Base-by-base conservation (phyloP, 345 rosid species). In the Brassica nigra region DNA sequence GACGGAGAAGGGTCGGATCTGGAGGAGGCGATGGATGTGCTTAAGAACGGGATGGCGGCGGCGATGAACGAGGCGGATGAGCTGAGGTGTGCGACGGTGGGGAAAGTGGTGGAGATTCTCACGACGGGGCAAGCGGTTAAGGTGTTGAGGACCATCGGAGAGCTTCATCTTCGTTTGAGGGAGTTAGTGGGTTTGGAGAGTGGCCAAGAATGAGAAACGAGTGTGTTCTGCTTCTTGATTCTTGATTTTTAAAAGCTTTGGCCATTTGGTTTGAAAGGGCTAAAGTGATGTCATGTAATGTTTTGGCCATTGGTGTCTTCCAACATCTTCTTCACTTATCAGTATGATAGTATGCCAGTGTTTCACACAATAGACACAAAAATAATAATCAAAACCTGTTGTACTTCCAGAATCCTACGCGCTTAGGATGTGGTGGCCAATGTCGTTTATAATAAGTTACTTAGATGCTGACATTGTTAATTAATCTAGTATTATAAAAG, bases 51-150 rank as follows among this genome's bases (percentile, higher is more conserved):
- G 29, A 80, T 80, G 83, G 83, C 79, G 16, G 11, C 70, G 9
- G n/a, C 75, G 75, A 80, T 80, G 83, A 74, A 80, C 8, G 30
- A 62, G 34, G 83, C 83, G 1, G 83, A 80, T 80, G 61, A 74
- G 52, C 18, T 80, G 12, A 30, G 83, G 75, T 80, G 83, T 74
- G 75, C 66, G 3, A 80, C 83, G 61, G 83, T 80, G 28, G 83
- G 75, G 37, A 68, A 20, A 80, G 75, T 80, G 16, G 83, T 80
- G 75, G 83, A 80, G 83, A 80, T 80, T 52, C 71, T 80, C 3
- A 68, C 58, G 37, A 78, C 83, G 34, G 12, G 52, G 34, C 83
- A 80, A 8, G 79, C 83, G 33, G 70, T 80, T 36, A 80, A 74
- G 52, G 58, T 80, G 0, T 62, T 80, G 71, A 80, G 61, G 52